Base-by-base conservation (phyloP, 2,329 filamentous ascomycete species). In the Graphiopsis chlorocephala region DNA sequence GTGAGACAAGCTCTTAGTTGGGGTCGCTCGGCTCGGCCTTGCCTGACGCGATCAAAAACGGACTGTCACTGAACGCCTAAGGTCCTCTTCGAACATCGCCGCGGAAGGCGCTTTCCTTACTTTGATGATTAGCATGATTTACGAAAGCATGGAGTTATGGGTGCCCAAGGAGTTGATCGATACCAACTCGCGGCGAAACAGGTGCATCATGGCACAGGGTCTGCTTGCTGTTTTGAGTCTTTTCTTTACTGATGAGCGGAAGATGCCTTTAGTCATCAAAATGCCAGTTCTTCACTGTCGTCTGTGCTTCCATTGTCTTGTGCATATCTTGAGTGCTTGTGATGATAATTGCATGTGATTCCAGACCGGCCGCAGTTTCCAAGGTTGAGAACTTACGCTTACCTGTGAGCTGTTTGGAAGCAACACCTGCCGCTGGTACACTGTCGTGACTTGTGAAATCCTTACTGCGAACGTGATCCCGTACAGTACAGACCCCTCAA, bases 71-170 rank as follows among this genome's bases (percentile, higher is more conserved):
- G 48, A 45, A 45, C 25, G 31, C 48, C 26, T 62, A 53, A 55
- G 48, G 48, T 62, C 60, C 14, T 12, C 15, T 15, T 26, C 33
- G 33, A 58, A n/a, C 25, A 58, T 14, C 55, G 25, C 33, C 35
- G 23, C 14, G 23, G 33, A 58, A 58, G 53, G 31, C 23, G 26
- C 31, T 55, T 62, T 62, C 48, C 48, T 62, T 62, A 55, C 48
- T 62, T 62, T 62, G 60, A 62, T 29, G 60, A 62, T 62, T 62
- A 55, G 60, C 60, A 62, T 62, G 60, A 61, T 31, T 62, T 62
- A 62, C 60, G 60, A 62, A 35, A 62, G 60, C 60, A 62, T 62
- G 60, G 60, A 62, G 60, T 62, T 62, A 62, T 62, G 58, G 48
- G 50, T 53, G 50, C 50, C 26, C 25, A 31, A 45, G 38, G 38